Conservation (phyloP, 495 filamentous ascomycete species). For the Xylaria venustula region DNA sequence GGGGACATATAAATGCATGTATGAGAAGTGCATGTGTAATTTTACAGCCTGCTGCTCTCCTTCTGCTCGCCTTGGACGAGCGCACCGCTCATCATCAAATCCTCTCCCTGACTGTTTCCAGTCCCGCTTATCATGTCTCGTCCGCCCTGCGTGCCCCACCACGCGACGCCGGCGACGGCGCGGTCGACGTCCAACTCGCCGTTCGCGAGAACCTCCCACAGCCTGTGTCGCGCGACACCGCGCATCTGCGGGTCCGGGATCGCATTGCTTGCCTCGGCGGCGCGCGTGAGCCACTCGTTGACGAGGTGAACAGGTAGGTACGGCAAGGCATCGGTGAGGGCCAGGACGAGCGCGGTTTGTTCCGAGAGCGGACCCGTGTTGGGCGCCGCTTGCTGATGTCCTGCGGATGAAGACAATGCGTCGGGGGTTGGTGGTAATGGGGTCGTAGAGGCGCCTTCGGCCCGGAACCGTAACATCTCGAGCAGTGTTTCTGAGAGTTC, state of each 20-base stretch:
- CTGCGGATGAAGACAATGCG: conserved; percentile 14
- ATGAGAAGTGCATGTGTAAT: too few relatives aligned
- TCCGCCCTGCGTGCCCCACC: conserved; percentile 67
- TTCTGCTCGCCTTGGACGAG: conserved; percentile 23
- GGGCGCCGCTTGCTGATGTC: conserved; percentile 17
- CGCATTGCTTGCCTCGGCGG: conserved; percentile 64
- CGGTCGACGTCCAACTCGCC: conserved; percentile 94
- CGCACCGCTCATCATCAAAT: conserved; percentile 47
- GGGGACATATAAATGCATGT: not conserved
- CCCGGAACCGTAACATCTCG: conserved; percentile 72
- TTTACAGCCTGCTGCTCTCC: conserved; percentile 20
- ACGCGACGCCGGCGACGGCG: conserved; percentile 74
- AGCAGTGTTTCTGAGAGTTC: conserved; percentile 75
- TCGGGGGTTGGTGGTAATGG: conserved; percentile 31
- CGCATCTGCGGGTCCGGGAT: conserved; percentile 63
- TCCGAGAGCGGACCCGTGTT: conserved; percentile 58
- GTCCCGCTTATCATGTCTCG: conserved; percentile 31
- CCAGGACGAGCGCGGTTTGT: conserved; percentile 74
- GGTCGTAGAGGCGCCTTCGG: conserved; percentile 46
- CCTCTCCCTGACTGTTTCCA: not conserved
- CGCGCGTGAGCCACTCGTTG: conserved; percentile 62
- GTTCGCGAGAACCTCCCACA: conserved; percentile 79
- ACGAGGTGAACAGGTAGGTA: conserved; percentile 67
- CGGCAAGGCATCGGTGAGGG: conserved; percentile 80
- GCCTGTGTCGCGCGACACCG: conserved; percentile 64